Percentiles rank a stretch among this genome's conserved stretches.
Conservation (phyloP, 108 stramenopile genomes). For the Nitzschia palea region DNA sequence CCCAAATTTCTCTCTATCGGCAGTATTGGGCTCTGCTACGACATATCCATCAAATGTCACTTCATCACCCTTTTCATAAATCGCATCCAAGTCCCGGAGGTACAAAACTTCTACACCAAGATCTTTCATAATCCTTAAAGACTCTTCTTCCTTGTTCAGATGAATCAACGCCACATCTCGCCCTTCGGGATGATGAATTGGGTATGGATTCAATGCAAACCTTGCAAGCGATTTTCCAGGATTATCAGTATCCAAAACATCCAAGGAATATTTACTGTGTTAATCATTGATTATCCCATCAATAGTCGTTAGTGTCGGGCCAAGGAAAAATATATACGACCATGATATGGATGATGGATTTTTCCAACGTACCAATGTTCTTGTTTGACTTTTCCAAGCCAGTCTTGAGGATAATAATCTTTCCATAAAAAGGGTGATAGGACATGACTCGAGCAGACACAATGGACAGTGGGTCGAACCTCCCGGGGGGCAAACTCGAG, state of each 20-base stretch:
- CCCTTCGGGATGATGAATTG: slow-evolving; percentile 78
- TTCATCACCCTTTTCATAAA: slow-evolving; percentile 68
- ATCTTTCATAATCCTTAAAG: slow-evolving; percentile 51
- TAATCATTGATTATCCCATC: no score
- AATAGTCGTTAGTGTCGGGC: no score
- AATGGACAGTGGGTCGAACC: slow-evolving; percentile 72
- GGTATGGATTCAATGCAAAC: slow-evolving; percentile 77
- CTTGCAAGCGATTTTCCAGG: slow-evolving; percentile 56
- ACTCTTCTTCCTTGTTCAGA: slow-evolving; percentile 70
- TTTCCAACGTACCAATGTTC: slow-evolving; percentile 73
- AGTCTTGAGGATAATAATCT: slow-evolving; percentile 83
- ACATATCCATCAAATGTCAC: slow-evolving; percentile 82
- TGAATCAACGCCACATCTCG: slow-evolving; percentile 79
- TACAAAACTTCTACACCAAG: slow-evolving; percentile 70
- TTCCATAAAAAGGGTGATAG: slow-evolving; percentile 81
- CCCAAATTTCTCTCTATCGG: slow-evolving; percentile 28
- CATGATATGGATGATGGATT: no score
- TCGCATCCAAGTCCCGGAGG: slow-evolving; percentile 51
- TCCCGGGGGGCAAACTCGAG: slow-evolving; percentile 75
- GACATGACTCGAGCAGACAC: slow-evolving; percentile 78
- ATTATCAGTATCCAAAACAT: slow-evolving; percentile 45
- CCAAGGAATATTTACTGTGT: slow-evolving; percentile 40
- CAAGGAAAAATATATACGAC: no score
- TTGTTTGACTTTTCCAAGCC: slow-evolving; percentile 60
- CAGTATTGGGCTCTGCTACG: slow-evolving; percentile 51